These are phyloP conservation scores for Sphagnum contortum DNA, from an alignment of 225 moss, liverwort and hornwort species.

Conservation along the genomic window DNA sequence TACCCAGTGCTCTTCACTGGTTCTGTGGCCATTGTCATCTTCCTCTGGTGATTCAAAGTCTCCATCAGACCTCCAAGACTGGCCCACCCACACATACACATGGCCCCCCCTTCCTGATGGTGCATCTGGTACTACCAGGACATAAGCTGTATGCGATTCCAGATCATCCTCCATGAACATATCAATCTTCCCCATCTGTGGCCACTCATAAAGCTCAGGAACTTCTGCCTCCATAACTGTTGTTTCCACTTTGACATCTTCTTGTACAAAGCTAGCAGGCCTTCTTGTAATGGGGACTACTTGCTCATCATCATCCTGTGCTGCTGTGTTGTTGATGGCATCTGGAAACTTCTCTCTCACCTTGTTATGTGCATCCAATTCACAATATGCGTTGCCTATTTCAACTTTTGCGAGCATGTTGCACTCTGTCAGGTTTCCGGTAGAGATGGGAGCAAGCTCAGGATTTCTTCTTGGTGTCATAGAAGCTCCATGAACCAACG, in stretches of 20 bases:
- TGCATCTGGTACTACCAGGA: conserved; percentile 16
- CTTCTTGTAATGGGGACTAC: background rate
- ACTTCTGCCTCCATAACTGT: too few species aligned
- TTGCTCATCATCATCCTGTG: background rate
- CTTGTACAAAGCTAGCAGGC: too few species aligned
- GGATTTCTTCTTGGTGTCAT: conserved; percentile 1
- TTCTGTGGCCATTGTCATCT: background rate
- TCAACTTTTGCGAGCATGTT: background rate
- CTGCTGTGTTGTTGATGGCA: too few species aligned
- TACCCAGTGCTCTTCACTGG: conserved; percentile 8
- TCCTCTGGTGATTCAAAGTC: background rate
- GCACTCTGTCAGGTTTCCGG: conserved; percentile 2
- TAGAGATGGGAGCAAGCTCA: conserved; percentile 2
- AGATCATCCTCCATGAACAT: conserved; percentile 54
- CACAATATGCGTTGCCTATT: too few species aligned
- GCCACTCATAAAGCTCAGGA: conserved; percentile 28
- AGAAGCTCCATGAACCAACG: conserved; percentile 3
- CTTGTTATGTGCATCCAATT: too few species aligned
- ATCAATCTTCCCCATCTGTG: conserved; percentile 29
- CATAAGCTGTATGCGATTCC: conserved; percentile 18
- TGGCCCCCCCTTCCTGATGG: conserved; percentile 2
- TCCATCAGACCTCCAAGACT: background rate
- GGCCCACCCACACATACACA: conserved; percentile 37
- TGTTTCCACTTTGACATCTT: too few species aligned
- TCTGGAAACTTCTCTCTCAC: too few species aligned